phyloP scores from a whole-genome alignment of 176 grass and related monocot genomes.

The Triticum aestivum region IWGSC_CS_RefSeq_v2.1 NC_057794.1:551731921-551732420 shows the following conservation, averaged over 20 bases:
- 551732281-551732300: slow-evolving; percentile 40
- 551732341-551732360: slow-evolving; percentile 42
- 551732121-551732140: slow-evolving; percentile 48
- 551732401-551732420: slow-evolving; percentile 93
- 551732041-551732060: slow-evolving; percentile 41
- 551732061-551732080: not conserved
- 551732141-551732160: slow-evolving; percentile 23
- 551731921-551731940: slow-evolving; percentile 91
- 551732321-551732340: slow-evolving; percentile 74
- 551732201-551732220: slow-evolving; percentile 59
- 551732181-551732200: slow-evolving; percentile 17
- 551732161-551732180: slow-evolving; percentile 8
- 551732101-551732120: slow-evolving; percentile 43
- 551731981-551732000: slow-evolving; percentile 44
- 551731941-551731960: slow-evolving; percentile 55
- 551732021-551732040: slow-evolving; percentile 25
- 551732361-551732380: slow-evolving; percentile 40
- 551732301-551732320: slow-evolving; percentile 66
- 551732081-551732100: slow-evolving; percentile 10
- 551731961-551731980: slow-evolving; percentile 49
- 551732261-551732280: slow-evolving; percentile 38
- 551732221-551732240: slow-evolving; percentile 58
- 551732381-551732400: slow-evolving; percentile 91
- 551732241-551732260: slow-evolving; percentile 36
- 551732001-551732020: slow-evolving; percentile 17